Conservation (phyloP, 78 protist species). For the Guillardia theta region DNA sequence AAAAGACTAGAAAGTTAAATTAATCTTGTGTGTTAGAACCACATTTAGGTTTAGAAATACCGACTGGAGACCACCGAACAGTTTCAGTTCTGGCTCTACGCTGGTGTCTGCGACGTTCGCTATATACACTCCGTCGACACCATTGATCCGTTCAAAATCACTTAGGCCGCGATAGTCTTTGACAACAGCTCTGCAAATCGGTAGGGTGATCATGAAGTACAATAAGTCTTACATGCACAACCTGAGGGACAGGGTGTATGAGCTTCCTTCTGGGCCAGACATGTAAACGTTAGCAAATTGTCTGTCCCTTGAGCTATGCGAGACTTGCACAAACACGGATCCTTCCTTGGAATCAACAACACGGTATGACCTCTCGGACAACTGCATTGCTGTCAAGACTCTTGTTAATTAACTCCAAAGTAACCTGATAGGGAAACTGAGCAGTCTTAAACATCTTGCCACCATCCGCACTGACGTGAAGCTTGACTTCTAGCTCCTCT, state of each 20-base stretch:
- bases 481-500: constrained; percentile 3
- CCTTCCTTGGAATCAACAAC: neutral
- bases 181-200: no score
- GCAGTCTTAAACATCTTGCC: neutral
- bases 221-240: no score
- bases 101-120: neutral
- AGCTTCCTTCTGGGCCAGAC: neutral
- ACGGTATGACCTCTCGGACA: neutral
- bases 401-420: neutral
- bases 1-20: no score
- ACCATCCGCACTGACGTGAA: neutral
- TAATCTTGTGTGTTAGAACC: no score
- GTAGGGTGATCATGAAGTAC: no score
- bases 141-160: neutral
- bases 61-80: neutral
- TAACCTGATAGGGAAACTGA: neutral
- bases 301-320: neutral
- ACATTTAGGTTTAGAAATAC: neutral
- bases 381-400: neutral
- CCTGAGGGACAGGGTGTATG: neutral
- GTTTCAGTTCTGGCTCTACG: neutral
- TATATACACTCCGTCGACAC: neutral
- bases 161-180: constrained; percentile 9
- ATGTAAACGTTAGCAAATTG: neutral
- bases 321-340: neutral